Evolutionary conservation across 805 yeast genomes (phyloP).

Genomic region (Schwanniomyces yamadae): DNA sequence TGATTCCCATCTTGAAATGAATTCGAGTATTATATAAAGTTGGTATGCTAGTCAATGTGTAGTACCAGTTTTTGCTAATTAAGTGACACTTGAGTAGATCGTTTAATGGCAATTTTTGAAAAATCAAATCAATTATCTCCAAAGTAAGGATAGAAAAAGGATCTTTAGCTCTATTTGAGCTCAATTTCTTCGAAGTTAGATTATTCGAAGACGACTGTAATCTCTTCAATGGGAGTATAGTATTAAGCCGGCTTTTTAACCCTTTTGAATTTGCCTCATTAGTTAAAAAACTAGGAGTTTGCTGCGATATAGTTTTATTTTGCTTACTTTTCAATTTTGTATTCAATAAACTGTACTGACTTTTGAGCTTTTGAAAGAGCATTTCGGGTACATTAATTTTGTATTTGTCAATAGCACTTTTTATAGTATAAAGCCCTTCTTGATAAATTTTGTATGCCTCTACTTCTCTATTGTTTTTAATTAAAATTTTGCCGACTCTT

Average conservation of each 20-base stretch:
- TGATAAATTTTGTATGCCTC: conserved; percentile 39
- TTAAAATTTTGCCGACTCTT: conserved; percentile 39
- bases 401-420: conserved; percentile 25
- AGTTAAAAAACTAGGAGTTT: not conserved
- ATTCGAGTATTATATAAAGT: conserved; percentile 21
- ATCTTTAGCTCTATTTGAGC: conserved; percentile 16
- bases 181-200: conserved; percentile 3
- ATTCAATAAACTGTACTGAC: conserved; percentile 23
- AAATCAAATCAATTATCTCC: conserved; percentile 31
- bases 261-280: not conserved
- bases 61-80: conserved; percentile 36
- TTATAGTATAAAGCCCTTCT: conserved; percentile 38
- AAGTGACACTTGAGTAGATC: conserved; percentile 26
- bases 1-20: conserved; percentile 23
- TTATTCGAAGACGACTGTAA: not conserved
- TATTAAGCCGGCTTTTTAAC: conserved; percentile 10
- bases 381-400: conserved; percentile 29
- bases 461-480: conserved; percentile 18
- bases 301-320: not conserved
- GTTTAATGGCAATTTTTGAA: conserved; percentile 19
- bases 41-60: conserved; percentile 23
- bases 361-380: conserved; percentile 26
- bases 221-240: conserved; percentile 20
- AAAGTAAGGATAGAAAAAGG: conserved; percentile 27
- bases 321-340: conserved; percentile 15